Conservation (phyloP, 441 rosid species). For the Croton setiger region DNA sequence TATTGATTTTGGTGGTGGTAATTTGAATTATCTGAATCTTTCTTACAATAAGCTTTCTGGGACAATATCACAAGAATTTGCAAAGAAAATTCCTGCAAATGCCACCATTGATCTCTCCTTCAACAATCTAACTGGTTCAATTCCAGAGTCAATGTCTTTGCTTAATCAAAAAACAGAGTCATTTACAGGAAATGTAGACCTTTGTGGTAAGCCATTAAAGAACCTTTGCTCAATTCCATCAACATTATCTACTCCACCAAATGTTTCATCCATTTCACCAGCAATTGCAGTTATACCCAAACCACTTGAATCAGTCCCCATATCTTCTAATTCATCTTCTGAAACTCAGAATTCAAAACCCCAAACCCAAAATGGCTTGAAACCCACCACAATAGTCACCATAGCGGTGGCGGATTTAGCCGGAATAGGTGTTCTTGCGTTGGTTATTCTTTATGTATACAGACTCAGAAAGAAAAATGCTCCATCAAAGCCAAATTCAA, state of each 20-base stretch:
- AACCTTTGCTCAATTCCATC: constrained; percentile 69
- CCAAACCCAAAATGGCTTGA: constrained; percentile 44
- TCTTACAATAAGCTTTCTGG: constrained; percentile 72
- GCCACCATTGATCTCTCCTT: constrained; percentile 68
- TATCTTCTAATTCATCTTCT: constrained; percentile 26
- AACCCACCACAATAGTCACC: constrained; percentile 53
- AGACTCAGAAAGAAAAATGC: constrained; percentile 49
- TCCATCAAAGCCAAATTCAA: constrained; percentile 16
- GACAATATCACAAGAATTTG: constrained; percentile 47
- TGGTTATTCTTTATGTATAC: constrained; percentile 62
- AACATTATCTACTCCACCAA: constrained; percentile 58
- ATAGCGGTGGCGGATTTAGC: constrained; percentile 66
- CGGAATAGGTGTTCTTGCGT: constrained; percentile 52
- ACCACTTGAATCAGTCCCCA: constrained; percentile 33
- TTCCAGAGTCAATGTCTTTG: constrained; percentile 51
- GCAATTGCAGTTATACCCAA: constrained; percentile 90
- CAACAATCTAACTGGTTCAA: constrained; percentile 76
- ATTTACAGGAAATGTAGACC: constrained; percentile 53
- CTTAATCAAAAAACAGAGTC: constrained; percentile 52
- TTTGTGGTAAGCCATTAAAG: constrained; percentile 76
- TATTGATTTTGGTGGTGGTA: constrained; percentile 45
- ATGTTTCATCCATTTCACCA: constrained; percentile 50
- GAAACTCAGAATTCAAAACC: constrained; percentile 19
- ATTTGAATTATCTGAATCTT: constrained; percentile 54
- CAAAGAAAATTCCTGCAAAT: constrained; percentile 38